Conservation (phyloP, 1,284 basidiomycete species). For the Apiotrichum domesticum region DNA sequence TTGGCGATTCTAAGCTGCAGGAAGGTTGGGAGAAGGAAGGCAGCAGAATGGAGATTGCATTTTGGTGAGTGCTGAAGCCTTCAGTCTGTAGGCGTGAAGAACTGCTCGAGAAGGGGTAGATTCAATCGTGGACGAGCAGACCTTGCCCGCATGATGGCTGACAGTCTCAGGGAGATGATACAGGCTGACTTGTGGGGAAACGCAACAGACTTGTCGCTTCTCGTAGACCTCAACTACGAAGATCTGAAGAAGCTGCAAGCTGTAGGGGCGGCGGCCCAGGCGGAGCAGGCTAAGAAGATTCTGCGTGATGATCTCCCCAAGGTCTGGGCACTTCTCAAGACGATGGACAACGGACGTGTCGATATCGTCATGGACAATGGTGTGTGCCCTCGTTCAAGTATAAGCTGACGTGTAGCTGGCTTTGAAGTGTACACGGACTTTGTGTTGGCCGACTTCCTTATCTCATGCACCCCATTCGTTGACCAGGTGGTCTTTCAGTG, state of each 20-base stretch:
- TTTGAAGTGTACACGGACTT: constrained; percentile 96
- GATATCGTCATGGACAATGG: constrained; percentile 93
- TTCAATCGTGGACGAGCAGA: no score
- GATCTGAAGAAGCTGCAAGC: constrained; percentile 80
- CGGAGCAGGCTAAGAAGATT: constrained; percentile 68
- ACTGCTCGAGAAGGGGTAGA: no score
- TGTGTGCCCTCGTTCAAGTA: constrained; percentile 36
- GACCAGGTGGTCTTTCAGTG: constrained; percentile 81
- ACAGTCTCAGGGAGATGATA: constrained; percentile 39
- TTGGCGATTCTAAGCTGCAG: constrained; percentile 27
- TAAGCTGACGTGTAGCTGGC: constrained; percentile 55
- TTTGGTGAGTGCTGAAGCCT: constrained; percentile 29
- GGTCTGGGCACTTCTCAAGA: constrained; percentile 69
- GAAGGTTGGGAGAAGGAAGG: constrained; percentile 27
- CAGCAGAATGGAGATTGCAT: constrained; percentile 43
- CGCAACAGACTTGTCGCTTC: constrained; percentile 46
- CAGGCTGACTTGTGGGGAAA: constrained; percentile 48
- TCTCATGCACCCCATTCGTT: constrained; percentile 78
- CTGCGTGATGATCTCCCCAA: constrained; percentile 73
- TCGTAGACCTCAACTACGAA: constrained; percentile 50
- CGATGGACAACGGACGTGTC: constrained; percentile 55
- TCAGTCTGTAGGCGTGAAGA: no score
- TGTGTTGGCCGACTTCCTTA: constrained; percentile 87
- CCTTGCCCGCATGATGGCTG: not conserved
- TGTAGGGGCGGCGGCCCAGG: constrained; percentile 69